Percentiles rank a stretch among this genome's conserved stretches.
Conservation (phyloP, 163 green algal genomes). For the Chloromonas sp. region DNA sequence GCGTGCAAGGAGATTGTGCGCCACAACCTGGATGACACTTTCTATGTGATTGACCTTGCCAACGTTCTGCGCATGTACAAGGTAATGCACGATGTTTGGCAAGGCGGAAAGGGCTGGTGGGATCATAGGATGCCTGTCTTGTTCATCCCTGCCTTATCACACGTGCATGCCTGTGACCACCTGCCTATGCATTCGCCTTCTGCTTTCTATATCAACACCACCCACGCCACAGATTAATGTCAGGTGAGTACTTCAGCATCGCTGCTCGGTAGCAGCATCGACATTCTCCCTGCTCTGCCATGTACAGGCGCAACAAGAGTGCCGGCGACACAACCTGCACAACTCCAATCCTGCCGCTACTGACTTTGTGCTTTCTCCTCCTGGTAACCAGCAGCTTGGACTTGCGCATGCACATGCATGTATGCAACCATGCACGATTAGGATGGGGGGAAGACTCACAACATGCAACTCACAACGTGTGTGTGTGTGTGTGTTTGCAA, state of each 20-base stretch:
- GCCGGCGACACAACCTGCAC: too few species aligned
- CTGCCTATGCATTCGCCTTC: not conserved
- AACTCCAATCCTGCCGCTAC: too few species aligned
- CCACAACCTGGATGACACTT: constrained; percentile 70
- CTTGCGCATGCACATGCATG: too few species aligned
- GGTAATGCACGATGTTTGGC: constrained; percentile 16
- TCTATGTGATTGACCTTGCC: constrained; percentile 89
- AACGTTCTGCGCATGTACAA: constrained; percentile 65
- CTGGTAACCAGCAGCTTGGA: too few species aligned
- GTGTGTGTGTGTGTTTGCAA: not conserved
- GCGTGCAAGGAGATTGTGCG: constrained; percentile 43
- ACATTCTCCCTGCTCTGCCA: too few species aligned
- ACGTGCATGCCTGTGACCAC: not conserved
- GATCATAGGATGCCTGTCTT: not conserved
- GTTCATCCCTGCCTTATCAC: not conserved
- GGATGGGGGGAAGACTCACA: not conserved
- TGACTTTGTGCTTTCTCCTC: too few species aligned
- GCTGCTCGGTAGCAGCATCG: too few species aligned
- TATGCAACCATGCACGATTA: too few species aligned
- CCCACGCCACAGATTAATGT: too few species aligned
- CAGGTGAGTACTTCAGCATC: too few species aligned
- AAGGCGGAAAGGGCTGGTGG: not conserved
- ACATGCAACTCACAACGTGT: not conserved
- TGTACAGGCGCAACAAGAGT: too few species aligned
- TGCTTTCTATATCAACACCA: too few species aligned